These are phyloP conservation scores for Myxozyma kluyveri DNA, from an alignment of 805 yeast genomes.

Conservation along the genomic window DNA sequence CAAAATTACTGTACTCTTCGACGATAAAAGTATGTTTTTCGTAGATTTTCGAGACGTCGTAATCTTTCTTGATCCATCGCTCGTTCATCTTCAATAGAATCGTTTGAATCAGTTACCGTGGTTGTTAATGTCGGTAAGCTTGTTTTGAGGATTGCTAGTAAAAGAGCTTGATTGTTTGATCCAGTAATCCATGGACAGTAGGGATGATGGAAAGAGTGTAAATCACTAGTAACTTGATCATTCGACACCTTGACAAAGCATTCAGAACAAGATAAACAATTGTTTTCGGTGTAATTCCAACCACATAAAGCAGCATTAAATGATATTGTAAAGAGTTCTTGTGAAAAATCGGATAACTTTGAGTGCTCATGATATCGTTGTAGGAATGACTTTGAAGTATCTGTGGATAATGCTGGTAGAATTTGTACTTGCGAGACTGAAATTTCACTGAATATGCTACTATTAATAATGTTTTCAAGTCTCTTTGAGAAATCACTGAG, in stretches of 20 bases:
- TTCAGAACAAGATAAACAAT: slow-evolving; percentile 1
- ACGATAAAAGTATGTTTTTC: slow-evolving; percentile 16
- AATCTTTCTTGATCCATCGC: slow-evolving; percentile 6
- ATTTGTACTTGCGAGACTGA: background rate
- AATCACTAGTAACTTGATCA: slow-evolving; percentile 3
- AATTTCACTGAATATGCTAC: background rate
- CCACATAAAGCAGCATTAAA: background rate
- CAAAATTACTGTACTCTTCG: slow-evolving; percentile 2
- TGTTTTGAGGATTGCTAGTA: slow-evolving; percentile 12
- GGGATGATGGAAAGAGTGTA: slow-evolving; percentile 11
- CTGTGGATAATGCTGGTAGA: background rate
- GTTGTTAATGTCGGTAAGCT: background rate
- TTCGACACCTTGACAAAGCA: background rate
- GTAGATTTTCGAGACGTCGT: slow-evolving; percentile 13
- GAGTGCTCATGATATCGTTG: too few relatives aligned
- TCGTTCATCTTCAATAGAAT: background rate
- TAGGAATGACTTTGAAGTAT: background rate
- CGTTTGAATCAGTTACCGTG: background rate
- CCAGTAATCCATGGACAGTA: slow-evolving; percentile 30
- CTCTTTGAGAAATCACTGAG: background rate
- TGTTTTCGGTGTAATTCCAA: background rate
- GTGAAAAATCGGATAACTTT: too few relatives aligned
- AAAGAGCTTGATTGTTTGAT: slow-evolving; percentile 4
- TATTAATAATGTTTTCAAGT: background rate
- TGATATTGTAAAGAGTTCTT: background rate